A percentile compares a stretch with the other conserved stretches of the same genome.
These are phyloP conservation scores for Cadophora gregata DNA, from an alignment of 2,329 filamentous ascomycete genomes.

Conservation along the genomic window DNA sequence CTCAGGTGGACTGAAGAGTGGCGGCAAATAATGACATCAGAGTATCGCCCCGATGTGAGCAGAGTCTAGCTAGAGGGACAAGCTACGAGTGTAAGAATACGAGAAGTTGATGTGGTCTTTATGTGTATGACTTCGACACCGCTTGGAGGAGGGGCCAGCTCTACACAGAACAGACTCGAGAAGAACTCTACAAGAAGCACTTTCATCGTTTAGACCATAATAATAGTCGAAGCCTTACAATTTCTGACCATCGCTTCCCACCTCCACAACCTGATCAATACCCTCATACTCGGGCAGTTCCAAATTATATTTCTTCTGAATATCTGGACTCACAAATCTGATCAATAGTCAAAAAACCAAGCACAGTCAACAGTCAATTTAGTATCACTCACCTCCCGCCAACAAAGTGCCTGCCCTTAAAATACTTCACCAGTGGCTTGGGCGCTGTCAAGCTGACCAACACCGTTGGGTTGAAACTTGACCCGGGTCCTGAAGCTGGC, in stretches of 20 bases:
- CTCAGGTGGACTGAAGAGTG: conserved; percentile 12
- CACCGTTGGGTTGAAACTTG: conserved; percentile 78
- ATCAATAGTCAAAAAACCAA: neutral
- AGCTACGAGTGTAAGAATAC: conserved; percentile 5
- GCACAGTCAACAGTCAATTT: neutral
- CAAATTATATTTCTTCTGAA: conserved; percentile 86
- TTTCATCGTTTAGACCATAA: neutral
- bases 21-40: neutral
- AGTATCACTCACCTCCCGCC: conserved; percentile 70
- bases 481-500: conserved; percentile 76
- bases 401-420: conserved; percentile 87
- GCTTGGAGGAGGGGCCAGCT: neutral
- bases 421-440: conserved; percentile 86
- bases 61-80: neutral
- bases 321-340: conserved; percentile 78
- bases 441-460: conserved; percentile 91
- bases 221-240: conserved; percentile 50
- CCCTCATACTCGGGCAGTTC: conserved; percentile 84
- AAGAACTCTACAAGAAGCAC: neutral
- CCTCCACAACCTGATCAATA: conserved; percentile 87
- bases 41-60: neutral
- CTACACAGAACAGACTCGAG: neutral
- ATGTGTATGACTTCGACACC: neutral
- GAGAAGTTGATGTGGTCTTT: neutral
- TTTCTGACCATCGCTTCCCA: conserved; percentile 58